Conservation (phyloP, 352 stramenopile genomes). For the Phytophthora lateralis region DNA sequence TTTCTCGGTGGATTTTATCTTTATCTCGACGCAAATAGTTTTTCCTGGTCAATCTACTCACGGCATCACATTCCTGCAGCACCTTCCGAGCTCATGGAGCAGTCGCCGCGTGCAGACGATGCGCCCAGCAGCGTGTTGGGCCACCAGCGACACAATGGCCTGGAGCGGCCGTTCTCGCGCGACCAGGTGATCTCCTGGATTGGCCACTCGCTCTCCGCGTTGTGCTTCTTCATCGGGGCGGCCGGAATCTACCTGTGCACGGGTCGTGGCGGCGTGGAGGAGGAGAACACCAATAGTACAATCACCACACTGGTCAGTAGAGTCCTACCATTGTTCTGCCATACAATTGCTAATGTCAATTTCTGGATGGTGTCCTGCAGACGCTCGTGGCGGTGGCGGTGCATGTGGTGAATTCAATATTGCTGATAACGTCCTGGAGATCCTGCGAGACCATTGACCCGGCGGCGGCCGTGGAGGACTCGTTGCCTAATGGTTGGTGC, state of each 20-base stretch:
- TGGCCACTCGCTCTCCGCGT: conserved; percentile 66
- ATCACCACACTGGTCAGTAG: conserved; percentile 33
- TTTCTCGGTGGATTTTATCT: conserved; percentile 20
- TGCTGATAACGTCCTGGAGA: conserved; percentile 66
- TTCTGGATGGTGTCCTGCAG: conserved; percentile 23
- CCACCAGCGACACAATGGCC: conserved; percentile 66
- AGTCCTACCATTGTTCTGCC: not conserved
- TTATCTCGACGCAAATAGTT: conserved; percentile 22
- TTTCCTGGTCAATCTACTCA: not conserved
- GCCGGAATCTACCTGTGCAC: conserved; percentile 34
- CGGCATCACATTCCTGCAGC: conserved; percentile 8
- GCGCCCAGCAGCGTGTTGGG: conserved; percentile 28
- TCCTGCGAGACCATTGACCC: conserved; percentile 81
- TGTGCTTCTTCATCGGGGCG: conserved; percentile 63
- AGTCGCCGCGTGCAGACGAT: conserved; percentile 21
- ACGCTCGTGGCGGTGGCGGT: conserved; percentile 55
- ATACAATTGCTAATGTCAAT: not conserved
- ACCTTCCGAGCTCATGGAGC: conserved; percentile 10
- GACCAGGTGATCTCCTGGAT: conserved; percentile 82
- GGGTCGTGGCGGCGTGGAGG: conserved; percentile 15
- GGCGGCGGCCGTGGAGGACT: conserved; percentile 40
- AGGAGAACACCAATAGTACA: conserved; percentile 19
- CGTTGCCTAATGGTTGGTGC: conserved; percentile 63
- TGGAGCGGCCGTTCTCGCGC: conserved; percentile 71
- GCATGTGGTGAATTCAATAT: conserved; percentile 52